phyloP scores from a whole-genome alignment of 768 basidiomycete species.

The Lentinula guzmanii region DNA sequence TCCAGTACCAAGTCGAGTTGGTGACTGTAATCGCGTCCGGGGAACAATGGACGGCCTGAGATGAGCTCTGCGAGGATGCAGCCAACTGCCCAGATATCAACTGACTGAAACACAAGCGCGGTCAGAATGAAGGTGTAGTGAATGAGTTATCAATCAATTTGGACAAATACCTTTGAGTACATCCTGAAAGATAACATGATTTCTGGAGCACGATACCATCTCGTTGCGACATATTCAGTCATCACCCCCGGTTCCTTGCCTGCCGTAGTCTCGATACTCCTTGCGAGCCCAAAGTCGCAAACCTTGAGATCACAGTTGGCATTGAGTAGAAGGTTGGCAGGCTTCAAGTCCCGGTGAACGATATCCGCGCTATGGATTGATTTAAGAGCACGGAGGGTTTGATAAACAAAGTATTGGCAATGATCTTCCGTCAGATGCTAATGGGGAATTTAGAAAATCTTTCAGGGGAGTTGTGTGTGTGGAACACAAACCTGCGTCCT shows the following conservation, averaged over 20 bases:
- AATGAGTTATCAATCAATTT: slow-evolving; percentile 5
- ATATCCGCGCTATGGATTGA: slow-evolving; percentile 86
- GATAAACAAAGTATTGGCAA: slow-evolving; percentile 80
- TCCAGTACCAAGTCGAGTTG: slow-evolving; percentile 87
- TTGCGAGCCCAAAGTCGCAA: slow-evolving; percentile 83
- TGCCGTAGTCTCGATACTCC: slow-evolving; percentile 52
- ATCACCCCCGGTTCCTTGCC: slow-evolving; percentile 64
- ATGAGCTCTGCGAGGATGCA: slow-evolving; percentile 81
- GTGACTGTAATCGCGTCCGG: slow-evolving; percentile 82
- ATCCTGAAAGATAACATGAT: slow-evolving; percentile 94
- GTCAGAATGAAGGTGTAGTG: slow-evolving; percentile 7
- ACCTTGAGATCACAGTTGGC: slow-evolving; percentile 88
- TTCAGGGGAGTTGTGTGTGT: no score
- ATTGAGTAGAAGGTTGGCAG: slow-evolving; percentile 83
- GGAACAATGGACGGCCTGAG: slow-evolving; percentile 78
- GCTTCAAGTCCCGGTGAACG: slow-evolving; percentile 74
- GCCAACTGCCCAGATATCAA: slow-evolving; percentile 72
- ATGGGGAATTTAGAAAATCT: background rate
- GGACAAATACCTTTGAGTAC: slow-evolving; percentile 56
- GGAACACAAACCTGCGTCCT: slow-evolving; percentile 43
- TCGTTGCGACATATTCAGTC: slow-evolving; percentile 86
- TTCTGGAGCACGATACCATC: slow-evolving; percentile 31
- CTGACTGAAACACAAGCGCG: slow-evolving; percentile 32
- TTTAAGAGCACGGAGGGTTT: slow-evolving; percentile 82
- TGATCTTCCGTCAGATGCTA: slow-evolving; percentile 87